Conservation (phyloP, 257 asterid species). For the Mentha longifolia region DNA sequence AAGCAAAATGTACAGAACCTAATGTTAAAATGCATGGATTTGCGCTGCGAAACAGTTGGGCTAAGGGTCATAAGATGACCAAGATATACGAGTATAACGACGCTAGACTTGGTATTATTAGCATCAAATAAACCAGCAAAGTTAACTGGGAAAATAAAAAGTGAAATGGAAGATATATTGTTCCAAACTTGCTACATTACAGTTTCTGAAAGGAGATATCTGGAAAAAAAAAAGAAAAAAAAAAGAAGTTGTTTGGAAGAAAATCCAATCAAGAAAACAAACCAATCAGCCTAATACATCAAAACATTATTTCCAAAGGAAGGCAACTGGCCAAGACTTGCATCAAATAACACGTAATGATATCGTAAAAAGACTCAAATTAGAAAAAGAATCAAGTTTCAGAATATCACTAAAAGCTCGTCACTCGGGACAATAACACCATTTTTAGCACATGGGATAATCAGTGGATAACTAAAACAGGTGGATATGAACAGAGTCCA, state of each 20-base stretch:
- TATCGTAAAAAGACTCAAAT: background rate
- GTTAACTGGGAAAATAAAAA: too few relatives aligned
- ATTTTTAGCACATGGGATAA: background rate
- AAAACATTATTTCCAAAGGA: too few relatives aligned
- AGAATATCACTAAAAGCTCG: background rate
- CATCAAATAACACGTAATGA: background rate
- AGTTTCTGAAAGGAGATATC: background rate
- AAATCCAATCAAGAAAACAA: background rate
- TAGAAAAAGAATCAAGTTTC: background rate
- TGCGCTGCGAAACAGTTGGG: too few relatives aligned
- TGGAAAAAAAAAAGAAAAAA: too few relatives aligned
- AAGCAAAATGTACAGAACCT: too few relatives aligned
- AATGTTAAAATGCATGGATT: background rate
- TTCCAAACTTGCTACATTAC: background rate
- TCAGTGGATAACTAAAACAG: background rate
- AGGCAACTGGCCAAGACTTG: too few relatives aligned
- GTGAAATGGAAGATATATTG: background rate
- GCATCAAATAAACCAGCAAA: background rate
- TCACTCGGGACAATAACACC: background rate
- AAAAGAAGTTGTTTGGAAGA: background rate
- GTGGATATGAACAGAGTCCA: background rate
- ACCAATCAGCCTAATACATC: too few relatives aligned
- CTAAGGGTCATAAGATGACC: background rate
- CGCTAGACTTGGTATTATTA: background rate
- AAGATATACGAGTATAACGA: too few relatives aligned